These are phyloP conservation scores for Gyromitra esculenta DNA, from an alignment of 2,329 filamentous ascomycete genomes.

Conservation along the genomic window DNA sequence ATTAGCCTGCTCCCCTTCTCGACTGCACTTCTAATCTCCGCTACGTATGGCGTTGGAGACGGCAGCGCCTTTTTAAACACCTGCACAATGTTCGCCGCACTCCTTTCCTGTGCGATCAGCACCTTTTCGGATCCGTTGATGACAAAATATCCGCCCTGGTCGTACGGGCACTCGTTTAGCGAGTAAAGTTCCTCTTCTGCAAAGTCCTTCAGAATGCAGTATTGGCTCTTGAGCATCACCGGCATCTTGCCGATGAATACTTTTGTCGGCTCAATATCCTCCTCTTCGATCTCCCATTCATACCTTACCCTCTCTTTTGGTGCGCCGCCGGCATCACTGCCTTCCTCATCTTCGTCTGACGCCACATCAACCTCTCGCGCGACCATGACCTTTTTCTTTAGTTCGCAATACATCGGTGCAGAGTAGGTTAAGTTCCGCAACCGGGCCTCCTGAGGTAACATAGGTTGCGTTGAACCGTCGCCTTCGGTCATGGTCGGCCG, in stretches of 20 bases:
- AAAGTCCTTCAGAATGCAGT: constrained; percentile 86
- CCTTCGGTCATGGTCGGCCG: constrained; percentile 92
- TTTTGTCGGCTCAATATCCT: constrained; percentile 66
- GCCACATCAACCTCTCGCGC: constrained; percentile 72
- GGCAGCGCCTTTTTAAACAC: constrained; percentile 97
- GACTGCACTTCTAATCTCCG: constrained; percentile 93
- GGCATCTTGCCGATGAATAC: constrained; percentile 96
- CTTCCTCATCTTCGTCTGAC: constrained; percentile 71
- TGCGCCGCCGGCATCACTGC: constrained; percentile 57
- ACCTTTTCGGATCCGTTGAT: constrained; percentile 99
- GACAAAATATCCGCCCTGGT: constrained; percentile 98
- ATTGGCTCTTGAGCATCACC: constrained; percentile 97
- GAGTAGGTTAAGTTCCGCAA: constrained; percentile 96
- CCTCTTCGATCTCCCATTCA: constrained; percentile 63
- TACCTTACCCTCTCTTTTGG: constrained; percentile 59
- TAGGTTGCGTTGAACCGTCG: constrained; percentile 83
- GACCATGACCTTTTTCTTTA: constrained; percentile 83
- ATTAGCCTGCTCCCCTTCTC: constrained; percentile 96
- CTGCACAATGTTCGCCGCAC: constrained; percentile 97
- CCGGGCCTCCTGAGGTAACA: constrained; percentile 93
- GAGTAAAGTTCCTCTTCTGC: constrained; percentile 86
- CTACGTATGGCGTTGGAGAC: constrained; percentile 91
- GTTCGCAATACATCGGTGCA: constrained; percentile 86
- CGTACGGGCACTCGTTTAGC: constrained; percentile 96
- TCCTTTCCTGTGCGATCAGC: constrained; percentile 95